Evolutionary conservation across 768 basidiomycete species (phyloP).

Genomic region (Auriscalpium vulgare): DNA sequence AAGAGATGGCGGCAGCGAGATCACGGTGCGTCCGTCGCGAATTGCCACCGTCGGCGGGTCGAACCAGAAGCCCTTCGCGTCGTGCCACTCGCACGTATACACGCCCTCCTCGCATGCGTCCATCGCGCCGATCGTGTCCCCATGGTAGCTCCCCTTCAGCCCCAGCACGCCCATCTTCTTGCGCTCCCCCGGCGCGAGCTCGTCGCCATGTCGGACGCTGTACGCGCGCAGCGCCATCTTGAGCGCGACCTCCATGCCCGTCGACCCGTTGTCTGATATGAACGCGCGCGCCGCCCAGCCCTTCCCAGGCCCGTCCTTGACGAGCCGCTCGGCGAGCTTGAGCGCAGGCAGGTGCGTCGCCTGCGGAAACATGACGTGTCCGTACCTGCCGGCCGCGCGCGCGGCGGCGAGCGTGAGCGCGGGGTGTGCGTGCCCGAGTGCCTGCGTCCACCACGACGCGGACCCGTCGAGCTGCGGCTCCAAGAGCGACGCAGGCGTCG

Average conservation of each 20-base stretch:
- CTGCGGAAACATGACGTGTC: slow-evolving; percentile 94
- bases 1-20: slow-evolving; percentile 48
- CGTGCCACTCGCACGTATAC: slow-evolving; percentile 94
- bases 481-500: slow-evolving; percentile 30
- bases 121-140: slow-evolving; percentile 97
- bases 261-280: slow-evolving; percentile 92
- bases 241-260: slow-evolving; percentile 94
- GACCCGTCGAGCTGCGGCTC: slow-evolving; percentile 79
- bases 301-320: slow-evolving; percentile 68
- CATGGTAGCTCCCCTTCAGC: slow-evolving; percentile 89
- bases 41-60: slow-evolving; percentile 78
- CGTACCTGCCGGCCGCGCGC: slow-evolving; percentile 85
- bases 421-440: slow-evolving; percentile 75
- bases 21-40: slow-evolving; percentile 44
- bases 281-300: slow-evolving; percentile 91
- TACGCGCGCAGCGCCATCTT: slow-evolving; percentile 91
- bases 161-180: slow-evolving; percentile 70
- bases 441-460: slow-evolving; percentile 98
- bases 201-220: slow-evolving; percentile 29
- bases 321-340: slow-evolving; percentile 69
- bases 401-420: slow-evolving; percentile 81
- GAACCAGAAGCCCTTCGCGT: slow-evolving; percentile 89
- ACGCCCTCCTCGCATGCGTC: slow-evolving; percentile 89
- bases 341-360: slow-evolving; percentile 84
- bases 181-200: slow-evolving; percentile 31